Base-by-base conservation (phyloP, 2,329 filamentous ascomycete species). In the Dactylonectria macrodidyma region DNA sequence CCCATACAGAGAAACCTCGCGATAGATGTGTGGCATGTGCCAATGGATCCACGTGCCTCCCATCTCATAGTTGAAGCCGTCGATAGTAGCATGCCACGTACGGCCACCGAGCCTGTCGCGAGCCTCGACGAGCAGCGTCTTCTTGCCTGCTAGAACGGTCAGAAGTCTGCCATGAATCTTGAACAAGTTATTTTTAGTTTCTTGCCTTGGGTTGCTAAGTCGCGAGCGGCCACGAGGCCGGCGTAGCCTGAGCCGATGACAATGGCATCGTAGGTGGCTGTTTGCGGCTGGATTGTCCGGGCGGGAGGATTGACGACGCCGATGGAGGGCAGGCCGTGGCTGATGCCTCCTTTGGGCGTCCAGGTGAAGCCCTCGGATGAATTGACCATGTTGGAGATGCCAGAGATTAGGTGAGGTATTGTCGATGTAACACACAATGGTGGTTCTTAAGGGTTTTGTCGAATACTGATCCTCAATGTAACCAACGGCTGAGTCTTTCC, bases 41-140 rank as follows among this genome's bases (percentile, higher is more conserved):
- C 81, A 81, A 33, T 80, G 79, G 3, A 84, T 73, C 82, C 82
- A 85, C 1, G 82, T 83, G 0, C 83, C 83, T 1, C 83, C 82
- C 79, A 84, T 81, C 54, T 84, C 82, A 59, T 79, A 83, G 1
- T 75, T 72, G 30, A 79, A 78, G 0, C 79, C 82, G 8, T 76
- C 74, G 14, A 81, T 78, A 22, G 78, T 77, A 7, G 79, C 74
- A 3, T 76, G 78, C 79, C 81, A 84, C 1, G 81, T 81, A 1
- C 83, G 77, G 2, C 83, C 82, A 12, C 83, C 83, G 50, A 84
- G 79, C 1, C 83, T 74, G 62, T 85, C 82, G 26, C 83, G 76
- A 1, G 78, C 81, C 69, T 84, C 83, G 3, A 84, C 36, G 0
- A 84, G 73, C 9, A 84, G 75, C 0, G 79, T 77, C 8, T 71